These are phyloP conservation scores for Suaeda aralocaspica DNA, from an alignment of 148 eudicot species.

Conservation along the genomic window DNA sequence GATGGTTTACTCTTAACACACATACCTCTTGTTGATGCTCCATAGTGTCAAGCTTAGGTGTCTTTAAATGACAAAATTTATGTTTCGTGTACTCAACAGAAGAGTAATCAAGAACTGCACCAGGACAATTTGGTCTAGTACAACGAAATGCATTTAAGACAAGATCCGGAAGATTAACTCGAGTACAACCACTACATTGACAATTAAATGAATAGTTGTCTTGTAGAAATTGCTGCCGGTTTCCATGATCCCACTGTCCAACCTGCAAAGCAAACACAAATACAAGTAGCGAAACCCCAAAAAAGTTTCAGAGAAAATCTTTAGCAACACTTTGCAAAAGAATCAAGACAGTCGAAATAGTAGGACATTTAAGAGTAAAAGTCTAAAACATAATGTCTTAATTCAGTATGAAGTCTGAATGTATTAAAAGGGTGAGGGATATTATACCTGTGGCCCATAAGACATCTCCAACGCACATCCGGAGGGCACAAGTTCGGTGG, in stretches of 20 bases:
- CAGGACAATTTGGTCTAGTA: constrained; percentile 51
- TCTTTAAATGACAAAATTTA: constrained; percentile 32
- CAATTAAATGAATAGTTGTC: constrained; percentile 73
- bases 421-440: constrained; percentile 3
- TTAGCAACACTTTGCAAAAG: not conserved
- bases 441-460: constrained; percentile 88
- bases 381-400: not conserved
- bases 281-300: not conserved
- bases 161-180: constrained; percentile 67
- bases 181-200: constrained; percentile 63
- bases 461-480: constrained; percentile 76
- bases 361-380: not conserved
- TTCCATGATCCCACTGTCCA: constrained; percentile 60
- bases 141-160: constrained; percentile 66
- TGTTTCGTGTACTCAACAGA: constrained; percentile 41
- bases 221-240: constrained; percentile 50
- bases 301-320: not conserved
- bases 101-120: constrained; percentile 58
- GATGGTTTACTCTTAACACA: not conserved
- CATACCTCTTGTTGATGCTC: constrained; percentile 26
- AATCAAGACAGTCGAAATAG: not conserved
- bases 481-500: constrained; percentile 53
- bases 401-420: not conserved
- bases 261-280: constrained; percentile 41
- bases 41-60: constrained; percentile 21